These are phyloP conservation scores for Termitomyces sp. DNA, from an alignment of 768 basidiomycete genomes.

Conservation along the genomic window DNA sequence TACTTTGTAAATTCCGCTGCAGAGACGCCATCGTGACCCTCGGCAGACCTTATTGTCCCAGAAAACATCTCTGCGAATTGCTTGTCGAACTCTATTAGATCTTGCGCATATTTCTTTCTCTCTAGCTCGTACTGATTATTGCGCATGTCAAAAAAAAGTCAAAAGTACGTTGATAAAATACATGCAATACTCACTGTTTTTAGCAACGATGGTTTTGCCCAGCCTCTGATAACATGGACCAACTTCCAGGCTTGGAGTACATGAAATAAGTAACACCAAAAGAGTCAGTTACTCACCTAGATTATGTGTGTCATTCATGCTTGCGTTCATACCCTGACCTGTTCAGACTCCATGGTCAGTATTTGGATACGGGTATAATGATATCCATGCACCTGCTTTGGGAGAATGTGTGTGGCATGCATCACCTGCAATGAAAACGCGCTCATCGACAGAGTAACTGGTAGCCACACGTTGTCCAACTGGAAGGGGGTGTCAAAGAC, in stretches of 20 bases:
- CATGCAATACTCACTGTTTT: slow-evolving; percentile 35
- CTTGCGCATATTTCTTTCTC: slow-evolving; percentile 61
- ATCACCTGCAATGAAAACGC: slow-evolving; percentile 75
- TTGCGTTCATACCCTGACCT: slow-evolving; percentile 78
- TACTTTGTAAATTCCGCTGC: slow-evolving; percentile 47
- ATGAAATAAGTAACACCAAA: neutral
- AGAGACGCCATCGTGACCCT: slow-evolving; percentile 37
- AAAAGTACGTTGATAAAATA: neutral
- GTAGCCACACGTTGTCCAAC: slow-evolving; percentile 76
- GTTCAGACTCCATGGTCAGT: neutral
- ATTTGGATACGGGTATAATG: neutral
- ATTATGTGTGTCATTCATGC: slow-evolving; percentile 73
- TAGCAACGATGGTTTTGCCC: slow-evolving; percentile 42
- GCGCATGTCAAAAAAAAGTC: neutral
- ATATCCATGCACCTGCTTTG: slow-evolving; percentile 43
- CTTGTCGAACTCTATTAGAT: slow-evolving; percentile 69
- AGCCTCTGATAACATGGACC: slow-evolving; percentile 48
- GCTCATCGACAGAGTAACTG: slow-evolving; percentile 50
- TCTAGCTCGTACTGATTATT: slow-evolving; percentile 58
- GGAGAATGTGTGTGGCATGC: slow-evolving; percentile 69
- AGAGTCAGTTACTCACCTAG: slow-evolving; percentile 33
- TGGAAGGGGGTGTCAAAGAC: slow-evolving; percentile 16
- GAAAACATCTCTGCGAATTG: slow-evolving; percentile 64
- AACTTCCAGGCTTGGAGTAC: slow-evolving; percentile 51
- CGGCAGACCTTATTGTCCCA: slow-evolving; percentile 43